phyloP scores from a whole-genome alignment of 2,329 filamentous ascomycete species.

The Aureobasidium sp. region DNA sequence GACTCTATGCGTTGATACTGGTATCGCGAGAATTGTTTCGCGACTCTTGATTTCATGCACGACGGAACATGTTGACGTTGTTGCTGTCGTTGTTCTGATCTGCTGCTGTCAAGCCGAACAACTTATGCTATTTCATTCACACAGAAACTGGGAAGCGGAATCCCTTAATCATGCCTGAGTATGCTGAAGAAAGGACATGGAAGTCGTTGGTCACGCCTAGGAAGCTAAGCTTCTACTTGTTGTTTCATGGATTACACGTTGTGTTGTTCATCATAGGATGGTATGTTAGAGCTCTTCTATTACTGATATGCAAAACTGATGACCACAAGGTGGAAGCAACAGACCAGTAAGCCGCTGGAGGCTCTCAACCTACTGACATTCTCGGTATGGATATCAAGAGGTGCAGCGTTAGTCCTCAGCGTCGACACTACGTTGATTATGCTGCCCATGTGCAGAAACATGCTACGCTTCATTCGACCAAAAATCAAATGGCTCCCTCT shows the following conservation, averaged over 20 bases:
- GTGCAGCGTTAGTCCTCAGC: slow-evolving; percentile 77
- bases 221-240: slow-evolving; percentile 30
- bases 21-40: neutral
- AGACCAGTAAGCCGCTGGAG: slow-evolving; percentile 57
- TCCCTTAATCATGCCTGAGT: neutral
- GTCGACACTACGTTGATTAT: slow-evolving; percentile 83
- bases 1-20: neutral
- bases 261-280: slow-evolving; percentile 32
- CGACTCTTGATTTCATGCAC: neutral
- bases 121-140: neutral
- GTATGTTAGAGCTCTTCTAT: slow-evolving; percentile 19
- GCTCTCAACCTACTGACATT: slow-evolving; percentile 73
- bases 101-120: neutral
- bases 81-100: neutral
- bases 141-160: neutral
- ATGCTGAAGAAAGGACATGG: slow-evolving; percentile 3
- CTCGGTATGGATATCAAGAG: slow-evolving; percentile 95
- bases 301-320: slow-evolving; percentile 18
- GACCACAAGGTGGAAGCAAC: slow-evolving; percentile 68
- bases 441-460: slow-evolving; percentile 87
- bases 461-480: slow-evolving; percentile 76
- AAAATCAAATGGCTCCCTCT: slow-evolving; percentile 83
- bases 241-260: slow-evolving; percentile 33
- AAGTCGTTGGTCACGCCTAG: slow-evolving; percentile 28
- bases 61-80: neutral